Base-by-base conservation (phyloP, 768 basidiomycete genomes). In the Lyophyllum decastes region DNA sequence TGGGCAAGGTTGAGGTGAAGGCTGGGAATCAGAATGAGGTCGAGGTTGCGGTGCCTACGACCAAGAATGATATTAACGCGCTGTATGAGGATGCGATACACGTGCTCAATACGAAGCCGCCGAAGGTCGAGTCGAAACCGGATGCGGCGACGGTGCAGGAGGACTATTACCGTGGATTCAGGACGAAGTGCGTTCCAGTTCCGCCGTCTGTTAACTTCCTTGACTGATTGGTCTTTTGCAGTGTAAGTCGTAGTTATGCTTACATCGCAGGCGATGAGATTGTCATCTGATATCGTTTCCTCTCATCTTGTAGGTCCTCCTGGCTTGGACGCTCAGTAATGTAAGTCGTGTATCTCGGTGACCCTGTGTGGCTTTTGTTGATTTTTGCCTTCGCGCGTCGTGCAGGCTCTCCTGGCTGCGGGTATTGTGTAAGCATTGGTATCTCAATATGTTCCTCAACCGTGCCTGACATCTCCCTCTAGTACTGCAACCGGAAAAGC, bases 11-110 rank as follows among this genome's bases (percentile, higher is more conserved):
- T n/a, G 63, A 68, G 55, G 72, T 73, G 73, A 61, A 59, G 33
- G 57, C 54, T 2, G 62, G 52, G 12, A 60, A 88, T 57, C 87
- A 87, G 67, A 90, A 90, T 63, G 88, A 92, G 67, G 95, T 95
- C 10, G 93, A 95, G 58, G 92, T 94, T 9, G 80, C 81, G 8
- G 82, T 97, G 0, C 95, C 95, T 2, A 90, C 92, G 1, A 87
- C 87, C 52, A 88, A 96, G 68, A 92, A 87, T 64, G 95, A 98
- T 66, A 88, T 94, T 71, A 87, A 95, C 66, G 87, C 88, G 27
- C 82, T 89, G 52, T 98, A 98, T 67, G 92, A 96, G 60, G 93
- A 95, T 61, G 97, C 96, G 2, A 83, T 95, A 33, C 86, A 89
- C 64, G 85, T 94, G 2, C 73, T 98, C 50, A 80, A 82, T 16